Evolutionary conservation across 2,329 filamentous ascomycete species (phyloP).

Genomic region (Cytospora leucostoma): DNA sequence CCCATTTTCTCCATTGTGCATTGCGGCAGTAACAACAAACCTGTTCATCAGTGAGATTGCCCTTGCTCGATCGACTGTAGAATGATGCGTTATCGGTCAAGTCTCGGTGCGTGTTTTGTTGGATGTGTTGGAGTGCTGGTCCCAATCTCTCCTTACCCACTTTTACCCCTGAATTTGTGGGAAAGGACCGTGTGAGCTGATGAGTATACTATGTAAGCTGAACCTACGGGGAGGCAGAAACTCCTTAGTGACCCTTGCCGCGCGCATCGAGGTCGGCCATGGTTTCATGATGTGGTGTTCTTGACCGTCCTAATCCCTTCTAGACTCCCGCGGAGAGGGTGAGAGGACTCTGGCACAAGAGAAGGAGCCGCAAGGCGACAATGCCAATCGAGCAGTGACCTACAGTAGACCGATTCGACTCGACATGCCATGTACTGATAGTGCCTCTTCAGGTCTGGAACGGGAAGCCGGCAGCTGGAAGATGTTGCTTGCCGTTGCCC

Average conservation of each 20-base stretch:
- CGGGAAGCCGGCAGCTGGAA: too few species aligned
- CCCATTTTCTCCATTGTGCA: too few species aligned
- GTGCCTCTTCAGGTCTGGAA: too few species aligned
- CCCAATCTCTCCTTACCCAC: conserved; percentile 14
- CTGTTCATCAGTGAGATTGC: not conserved
- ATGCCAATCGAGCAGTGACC: too few species aligned
- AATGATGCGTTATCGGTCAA: not conserved
- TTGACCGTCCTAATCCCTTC: too few species aligned
- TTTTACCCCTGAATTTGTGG: conserved; percentile 21
- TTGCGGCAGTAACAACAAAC: not conserved
- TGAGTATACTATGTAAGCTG: not conserved
- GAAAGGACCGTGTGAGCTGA: not conserved
- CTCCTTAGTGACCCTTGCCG: not conserved
- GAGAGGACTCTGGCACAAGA: too few species aligned
- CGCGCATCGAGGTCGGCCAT: not conserved
- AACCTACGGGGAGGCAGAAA: too few species aligned
- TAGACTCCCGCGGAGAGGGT: too few species aligned
- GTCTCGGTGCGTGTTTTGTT: conserved; percentile 8
- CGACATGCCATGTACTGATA: too few species aligned
- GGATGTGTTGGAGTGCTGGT: conserved; percentile 15
- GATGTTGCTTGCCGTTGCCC: too few species aligned
- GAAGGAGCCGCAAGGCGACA: too few species aligned
- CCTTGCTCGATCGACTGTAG: conserved; percentile 3
- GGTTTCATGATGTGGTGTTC: not conserved
- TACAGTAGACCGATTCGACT: too few species aligned